Base-by-base conservation (phyloP, 176 grass and related monocot genomes). In the Luzula sylvatica region DNA sequence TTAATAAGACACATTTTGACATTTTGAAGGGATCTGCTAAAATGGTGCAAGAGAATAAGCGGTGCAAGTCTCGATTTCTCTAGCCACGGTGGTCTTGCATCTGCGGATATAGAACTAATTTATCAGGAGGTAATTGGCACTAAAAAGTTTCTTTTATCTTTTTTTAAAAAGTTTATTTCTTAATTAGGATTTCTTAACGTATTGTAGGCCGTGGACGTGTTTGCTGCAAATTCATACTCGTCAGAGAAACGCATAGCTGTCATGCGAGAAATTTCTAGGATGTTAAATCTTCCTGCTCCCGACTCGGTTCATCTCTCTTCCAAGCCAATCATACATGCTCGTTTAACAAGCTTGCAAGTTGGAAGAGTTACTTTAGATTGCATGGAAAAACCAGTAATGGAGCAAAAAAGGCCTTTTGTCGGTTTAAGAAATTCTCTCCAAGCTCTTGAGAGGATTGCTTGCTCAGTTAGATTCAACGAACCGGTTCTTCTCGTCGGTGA, bases 401-500 rank as follows among this genome's bases (percentile, higher is more conserved):
- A 75, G 49, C 70, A 83, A 46, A 70, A 79, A 53, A 68, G 70
- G 4, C 83, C 77, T 63, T 95, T 95, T 82, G 83, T 79, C 84
- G 70, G 70, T 76, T 81, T 88, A 67, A 77, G 66, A 35, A 50
- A 28, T 42, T 68, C 80, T 53, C 40, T 88, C 52, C 73, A 88
- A 72, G 70, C 68, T 69, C 80, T 95, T 26, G 89, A 95, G 73
- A 82, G 77, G 51, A 75, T 95, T 65, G 79, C 83, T 44, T 84
- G 76, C 62, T 95, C 89, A 52, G 62, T 95, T 61, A 88, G 84
- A 53, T 72, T 69, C 62, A 95, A 88, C 7, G 83, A 95, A 71
- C 80, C 89, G 28, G 74, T 88, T 72, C 89, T 95, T 81, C 80
- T 95, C 11, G 89, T 95, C 69, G 89, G 89, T 51, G 89, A 95